Evolutionary conservation across 176 grass and related monocot genomes (phyloP).

Genomic region (Eragrostis nindensis): DNA sequence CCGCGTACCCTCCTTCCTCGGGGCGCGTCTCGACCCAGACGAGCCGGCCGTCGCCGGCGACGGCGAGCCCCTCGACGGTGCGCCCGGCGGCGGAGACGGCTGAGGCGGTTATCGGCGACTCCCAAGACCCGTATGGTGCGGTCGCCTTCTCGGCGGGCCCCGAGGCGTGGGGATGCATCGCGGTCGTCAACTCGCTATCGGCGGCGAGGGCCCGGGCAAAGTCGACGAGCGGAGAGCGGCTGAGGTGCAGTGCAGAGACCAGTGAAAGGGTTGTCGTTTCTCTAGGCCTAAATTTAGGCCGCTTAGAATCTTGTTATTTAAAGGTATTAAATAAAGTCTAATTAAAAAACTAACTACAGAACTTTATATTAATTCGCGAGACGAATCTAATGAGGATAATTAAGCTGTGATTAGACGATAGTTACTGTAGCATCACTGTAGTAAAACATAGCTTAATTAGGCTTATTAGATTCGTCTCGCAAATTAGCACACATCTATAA

Average conservation of each 20-base stretch:
- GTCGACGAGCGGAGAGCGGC: constrained; percentile 8
- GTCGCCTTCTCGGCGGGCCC: constrained; percentile 30
- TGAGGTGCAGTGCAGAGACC: neutral
- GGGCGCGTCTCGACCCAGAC: constrained; percentile 87
- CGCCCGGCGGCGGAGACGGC: constrained; percentile 73
- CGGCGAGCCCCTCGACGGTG: constrained; percentile 62
- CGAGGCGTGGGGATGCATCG: constrained; percentile 28
- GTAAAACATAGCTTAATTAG: too few species aligned
- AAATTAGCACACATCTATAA: too few species aligned
- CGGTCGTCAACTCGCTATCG: constrained; percentile 24
- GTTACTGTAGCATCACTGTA: too few species aligned
- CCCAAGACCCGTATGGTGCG: constrained; percentile 87
- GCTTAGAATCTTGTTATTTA: too few species aligned
- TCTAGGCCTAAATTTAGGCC: too few species aligned
- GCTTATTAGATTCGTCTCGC: too few species aligned
- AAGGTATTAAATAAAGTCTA: too few species aligned
- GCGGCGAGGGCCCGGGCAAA: constrained; percentile 11
- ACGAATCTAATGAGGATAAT: too few species aligned
- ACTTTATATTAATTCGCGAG: too few species aligned
- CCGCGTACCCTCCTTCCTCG: constrained; percentile 77
- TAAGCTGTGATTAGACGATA: too few species aligned
- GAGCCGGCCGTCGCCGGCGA: constrained; percentile 72
- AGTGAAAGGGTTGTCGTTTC: too few species aligned
- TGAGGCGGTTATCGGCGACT: constrained; percentile 80
- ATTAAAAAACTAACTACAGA: too few species aligned